phyloP scores from a whole-genome alignment of 2,329 filamentous ascomycete genomes.

The Trichophyton simii region DNA sequence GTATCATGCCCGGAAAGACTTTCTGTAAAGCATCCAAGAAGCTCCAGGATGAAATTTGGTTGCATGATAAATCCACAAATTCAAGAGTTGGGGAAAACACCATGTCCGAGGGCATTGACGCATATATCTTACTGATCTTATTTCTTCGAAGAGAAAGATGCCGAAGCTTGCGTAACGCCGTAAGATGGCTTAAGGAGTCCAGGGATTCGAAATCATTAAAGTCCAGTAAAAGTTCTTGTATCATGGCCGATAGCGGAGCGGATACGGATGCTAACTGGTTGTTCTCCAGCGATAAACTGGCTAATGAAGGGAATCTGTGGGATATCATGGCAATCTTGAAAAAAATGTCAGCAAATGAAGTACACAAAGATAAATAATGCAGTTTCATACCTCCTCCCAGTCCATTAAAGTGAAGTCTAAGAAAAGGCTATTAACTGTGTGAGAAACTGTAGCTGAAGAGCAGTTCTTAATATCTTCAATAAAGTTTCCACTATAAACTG shows the following conservation, averaged over 20 bases:
- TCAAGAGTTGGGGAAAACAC: constrained; percentile 44
- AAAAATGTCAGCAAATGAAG: not conserved
- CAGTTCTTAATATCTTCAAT: constrained; percentile 32
- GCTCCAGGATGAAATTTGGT: constrained; percentile 54
- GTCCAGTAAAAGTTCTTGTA: constrained; percentile 39
- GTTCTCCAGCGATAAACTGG: constrained; percentile 24
- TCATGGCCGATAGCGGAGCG: constrained; percentile 20
- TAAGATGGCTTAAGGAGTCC: constrained; percentile 36
- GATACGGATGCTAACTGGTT: constrained; percentile 26
- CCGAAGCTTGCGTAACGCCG: constrained; percentile 39
- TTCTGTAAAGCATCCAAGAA: constrained; percentile 58
- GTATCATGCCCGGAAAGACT: constrained; percentile 59
- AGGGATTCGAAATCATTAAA: constrained; percentile 33
- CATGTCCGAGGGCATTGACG: constrained; percentile 25
- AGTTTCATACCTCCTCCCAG: constrained; percentile 47
- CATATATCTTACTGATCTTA: constrained; percentile 41
- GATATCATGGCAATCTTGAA: constrained; percentile 25
- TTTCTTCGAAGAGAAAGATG: constrained; percentile 60
- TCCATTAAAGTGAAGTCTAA: constrained; percentile 54
- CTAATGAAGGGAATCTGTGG: constrained; percentile 25
- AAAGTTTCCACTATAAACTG: constrained; percentile 55
- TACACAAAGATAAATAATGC: not conserved
- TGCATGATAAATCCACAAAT: constrained; percentile 63
- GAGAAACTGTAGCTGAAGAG: constrained; percentile 31
- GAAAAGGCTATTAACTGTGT: constrained; percentile 46